A percentile compares a stretch with the other conserved stretches of the same genome.
phyloP scores from a whole-genome alignment of 306 rosid species.

The Parietaria judaica region DNA sequence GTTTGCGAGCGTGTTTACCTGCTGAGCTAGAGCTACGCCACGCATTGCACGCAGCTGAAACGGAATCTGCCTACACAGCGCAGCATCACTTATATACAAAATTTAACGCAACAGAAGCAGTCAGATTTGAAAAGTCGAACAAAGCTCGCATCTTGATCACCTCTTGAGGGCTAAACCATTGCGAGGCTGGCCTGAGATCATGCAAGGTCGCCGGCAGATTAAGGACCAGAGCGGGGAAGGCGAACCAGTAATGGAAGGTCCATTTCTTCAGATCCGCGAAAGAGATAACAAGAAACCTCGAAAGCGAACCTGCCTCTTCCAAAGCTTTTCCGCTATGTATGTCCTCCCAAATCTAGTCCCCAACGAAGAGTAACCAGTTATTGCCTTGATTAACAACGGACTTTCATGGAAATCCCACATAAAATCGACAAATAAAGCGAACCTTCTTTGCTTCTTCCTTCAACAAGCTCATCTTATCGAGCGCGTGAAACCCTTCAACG shows the following conservation, averaged over 20 bases:
- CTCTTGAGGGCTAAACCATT: constrained; percentile 58
- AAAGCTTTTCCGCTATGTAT: constrained; percentile 67
- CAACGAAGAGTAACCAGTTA: constrained; percentile 8
- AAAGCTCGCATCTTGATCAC: constrained; percentile 29
- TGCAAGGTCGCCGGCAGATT: constrained; percentile 78
- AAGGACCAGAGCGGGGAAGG: constrained; percentile 85
- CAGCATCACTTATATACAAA: constrained; percentile 13
- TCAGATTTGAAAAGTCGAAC: constrained; percentile 3
- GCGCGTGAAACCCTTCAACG: constrained; percentile 62
- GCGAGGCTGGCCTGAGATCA: constrained; percentile 64
- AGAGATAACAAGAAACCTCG: constrained; percentile 81
- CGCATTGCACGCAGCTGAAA: constrained; percentile 62
- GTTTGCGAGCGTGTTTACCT: constrained; percentile 33
- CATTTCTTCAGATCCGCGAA: constrained; percentile 90
- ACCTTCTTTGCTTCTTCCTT: constrained; percentile 78
- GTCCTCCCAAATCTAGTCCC: constrained; percentile 84
- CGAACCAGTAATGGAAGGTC: constrained; percentile 89
- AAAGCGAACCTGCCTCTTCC: constrained; percentile 72
- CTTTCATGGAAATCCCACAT: background rate
- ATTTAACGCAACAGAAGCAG: constrained; percentile 9
- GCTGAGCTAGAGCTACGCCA: constrained; percentile 72
- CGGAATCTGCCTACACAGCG: constrained; percentile 55
- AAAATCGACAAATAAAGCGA: background rate
- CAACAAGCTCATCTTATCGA: constrained; percentile 53
- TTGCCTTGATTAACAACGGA: background rate